phyloP scores from a whole-genome alignment of 306 rosid genomes.

The Boehmeria nivea region DNA sequence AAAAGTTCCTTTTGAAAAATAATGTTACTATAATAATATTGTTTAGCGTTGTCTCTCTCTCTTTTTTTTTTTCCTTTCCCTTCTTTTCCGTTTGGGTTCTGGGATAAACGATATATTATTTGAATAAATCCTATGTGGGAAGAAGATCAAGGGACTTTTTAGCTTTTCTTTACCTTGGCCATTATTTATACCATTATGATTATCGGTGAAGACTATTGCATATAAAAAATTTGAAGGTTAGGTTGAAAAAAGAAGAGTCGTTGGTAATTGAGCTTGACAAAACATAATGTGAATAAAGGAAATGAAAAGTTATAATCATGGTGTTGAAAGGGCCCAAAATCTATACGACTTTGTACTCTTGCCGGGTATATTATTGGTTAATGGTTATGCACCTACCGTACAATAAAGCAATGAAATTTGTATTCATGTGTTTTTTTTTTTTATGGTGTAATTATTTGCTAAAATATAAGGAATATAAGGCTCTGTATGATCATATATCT shows the following conservation, averaged over 20 bases:
- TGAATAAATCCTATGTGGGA: conserved; percentile 23
- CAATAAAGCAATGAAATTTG: background rate
- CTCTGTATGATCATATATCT: too few relatives aligned
- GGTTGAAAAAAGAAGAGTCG: conserved; percentile 31
- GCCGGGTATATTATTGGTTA: background rate
- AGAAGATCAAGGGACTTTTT: conserved; percentile 2
- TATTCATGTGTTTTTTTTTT: too few relatives aligned
- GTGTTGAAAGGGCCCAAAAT: conserved; percentile 25
- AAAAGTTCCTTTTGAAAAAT: conserved; percentile 40
- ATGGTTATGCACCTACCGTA: too few relatives aligned
- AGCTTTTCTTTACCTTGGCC: background rate
- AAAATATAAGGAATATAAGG: too few relatives aligned
- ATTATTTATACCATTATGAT: conserved; percentile 1
- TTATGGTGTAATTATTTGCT: too few relatives aligned
- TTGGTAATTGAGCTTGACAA: conserved; percentile 45
- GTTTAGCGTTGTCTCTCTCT: conserved; percentile 3
- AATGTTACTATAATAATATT: conserved; percentile 16
- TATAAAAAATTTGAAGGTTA: conserved; percentile 21
- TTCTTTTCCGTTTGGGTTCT: too few relatives aligned
- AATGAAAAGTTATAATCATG: conserved; percentile 49
- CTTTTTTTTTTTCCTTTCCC: too few relatives aligned
- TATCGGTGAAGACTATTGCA: conserved; percentile 19
- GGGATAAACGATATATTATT: conserved; percentile 16
- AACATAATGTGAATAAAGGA: conserved; percentile 12
- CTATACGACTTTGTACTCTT: background rate